phyloP scores from a whole-genome alignment of 352 stramenopile species.

The Globisporangium nagaii region DNA sequence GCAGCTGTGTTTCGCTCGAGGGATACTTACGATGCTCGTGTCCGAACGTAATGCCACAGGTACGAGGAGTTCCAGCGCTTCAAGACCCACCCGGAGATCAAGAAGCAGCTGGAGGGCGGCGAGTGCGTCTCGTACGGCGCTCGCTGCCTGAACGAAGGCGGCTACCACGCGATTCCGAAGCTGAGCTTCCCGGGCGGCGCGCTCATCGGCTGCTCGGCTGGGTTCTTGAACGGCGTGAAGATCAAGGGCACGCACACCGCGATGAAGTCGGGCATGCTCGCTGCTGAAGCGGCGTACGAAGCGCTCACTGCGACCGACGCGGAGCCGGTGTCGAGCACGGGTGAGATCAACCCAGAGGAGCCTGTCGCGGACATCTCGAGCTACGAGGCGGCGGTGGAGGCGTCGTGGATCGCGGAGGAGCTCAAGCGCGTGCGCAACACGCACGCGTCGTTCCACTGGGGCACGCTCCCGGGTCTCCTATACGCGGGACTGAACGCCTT shows the following conservation, averaged over 20 bases:
- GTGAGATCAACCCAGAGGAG: slow-evolving; percentile 71
- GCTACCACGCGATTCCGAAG: slow-evolving; percentile 97
- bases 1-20: too few species aligned
- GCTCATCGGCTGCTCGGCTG: slow-evolving; percentile 96
- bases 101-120: slow-evolving; percentile 92
- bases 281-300: slow-evolving; percentile 94
- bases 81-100: slow-evolving; percentile 96
- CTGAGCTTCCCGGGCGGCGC: slow-evolving; percentile 96
- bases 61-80: slow-evolving; percentile 99
- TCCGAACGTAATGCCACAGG: not conserved
- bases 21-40: slow-evolving; percentile 2
- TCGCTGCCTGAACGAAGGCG: slow-evolving; percentile 92
- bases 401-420: slow-evolving; percentile 96
- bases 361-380: slow-evolving; percentile 59
- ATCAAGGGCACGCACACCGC: slow-evolving; percentile 99
- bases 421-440: slow-evolving; percentile 97
- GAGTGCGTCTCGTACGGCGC: slow-evolving; percentile 98
- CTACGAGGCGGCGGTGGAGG: slow-evolving; percentile 88
- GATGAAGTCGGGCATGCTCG: slow-evolving; percentile 98
- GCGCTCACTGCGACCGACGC: slow-evolving; percentile 46
- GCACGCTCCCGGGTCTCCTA: slow-evolving; percentile 89
- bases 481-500: slow-evolving; percentile 93
- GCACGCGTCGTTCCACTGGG: slow-evolving; percentile 95
- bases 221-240: slow-evolving; percentile 98
- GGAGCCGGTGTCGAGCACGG: slow-evolving; percentile 60